Base-by-base conservation (phyloP, 1,284 basidiomycete species). In the Omphalotus olearius region DNA sequence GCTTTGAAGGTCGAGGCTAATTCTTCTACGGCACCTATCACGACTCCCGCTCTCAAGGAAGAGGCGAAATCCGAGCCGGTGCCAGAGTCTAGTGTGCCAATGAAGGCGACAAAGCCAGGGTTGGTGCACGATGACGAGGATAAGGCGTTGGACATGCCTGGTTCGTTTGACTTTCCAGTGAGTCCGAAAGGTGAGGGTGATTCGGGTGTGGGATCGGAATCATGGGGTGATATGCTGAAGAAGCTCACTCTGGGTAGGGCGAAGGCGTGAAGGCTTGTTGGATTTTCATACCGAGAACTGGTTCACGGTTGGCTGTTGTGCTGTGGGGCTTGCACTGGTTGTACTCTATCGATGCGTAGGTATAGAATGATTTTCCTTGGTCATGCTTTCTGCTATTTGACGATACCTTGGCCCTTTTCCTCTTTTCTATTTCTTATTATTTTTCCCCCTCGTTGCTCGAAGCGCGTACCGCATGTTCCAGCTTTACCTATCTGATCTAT, bases 201-300 rank as follows among this genome's bases (percentile, higher is more conserved):
- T 9, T 17, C 13, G n/a, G 30, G 14, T 16, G 20, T 14, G 20
- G 23, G 17, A 28, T 35, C 11, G 4, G 30, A 33, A 7, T 41
- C 45, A 17, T 54, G 53, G 53, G 44, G 47, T 9, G 53, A 54
- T 18, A 46, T 54, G 53, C 36, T 54, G 36, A 41, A 45, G 38
- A 54, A 50, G 18, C 23, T 54, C 4, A 50, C 36, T 13, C 35
- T 54, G 47, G 30, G 50, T 17, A 30, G 43, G 13, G 11, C 23
- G 30, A 45, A n/a, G 4, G 17, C 43, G 25, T 45, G 25, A 45
- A 13, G 41, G 3, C 41, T 42, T 42, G 14, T 23, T 23, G 6
- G 20, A 10, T 23, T 23, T 23, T 18, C 16, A 7, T 33, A 33
- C 30, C 30, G 7, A 33, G 30, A 33, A 33, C 13, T 7, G 30